phyloP scores from a whole-genome alignment of 176 grass and related monocot genomes.

The Carex parvula region DNA sequence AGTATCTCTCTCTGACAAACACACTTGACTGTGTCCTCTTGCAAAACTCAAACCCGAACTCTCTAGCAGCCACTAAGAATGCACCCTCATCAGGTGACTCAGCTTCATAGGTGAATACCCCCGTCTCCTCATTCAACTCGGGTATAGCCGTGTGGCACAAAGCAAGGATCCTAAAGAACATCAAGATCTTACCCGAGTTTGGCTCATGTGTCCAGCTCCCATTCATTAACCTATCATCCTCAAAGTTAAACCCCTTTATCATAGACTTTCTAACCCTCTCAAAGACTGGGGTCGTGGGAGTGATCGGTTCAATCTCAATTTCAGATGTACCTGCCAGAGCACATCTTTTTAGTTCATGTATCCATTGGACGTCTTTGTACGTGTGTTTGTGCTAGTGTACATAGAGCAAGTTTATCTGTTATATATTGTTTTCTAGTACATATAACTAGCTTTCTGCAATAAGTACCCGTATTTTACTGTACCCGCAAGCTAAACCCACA shows the following conservation, averaged over 20 bases:
- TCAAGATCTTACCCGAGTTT: slow-evolving; percentile 40
- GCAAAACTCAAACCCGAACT: slow-evolving; percentile 97
- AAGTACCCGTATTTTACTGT: neutral
- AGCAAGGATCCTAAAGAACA: slow-evolving; percentile 94
- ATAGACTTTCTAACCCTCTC: slow-evolving; percentile 43
- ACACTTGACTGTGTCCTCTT: slow-evolving; percentile 81
- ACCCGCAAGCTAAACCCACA: neutral
- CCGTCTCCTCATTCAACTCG: slow-evolving; percentile 71
- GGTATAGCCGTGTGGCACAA: slow-evolving; percentile 92
- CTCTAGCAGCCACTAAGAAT: slow-evolving; percentile 94
- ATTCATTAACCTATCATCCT: slow-evolving; percentile 78
- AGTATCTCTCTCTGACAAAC: slow-evolving; percentile 67
- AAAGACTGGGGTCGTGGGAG: slow-evolving; percentile 26
- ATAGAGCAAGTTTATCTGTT: neutral
- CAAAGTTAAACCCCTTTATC: slow-evolving; percentile 90
- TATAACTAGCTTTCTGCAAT: neutral
- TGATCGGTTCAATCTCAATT: slow-evolving; percentile 50
- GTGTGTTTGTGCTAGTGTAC: neutral
- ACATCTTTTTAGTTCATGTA: slow-evolving; percentile 2
- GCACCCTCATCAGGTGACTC: slow-evolving; percentile 94
- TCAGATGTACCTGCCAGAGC: slow-evolving; percentile 25
- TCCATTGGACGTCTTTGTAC: neutral
- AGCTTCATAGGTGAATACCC: slow-evolving; percentile 79
- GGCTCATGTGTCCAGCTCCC: slow-evolving; percentile 89
- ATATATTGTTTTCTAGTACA: neutral